Base-by-base conservation (phyloP, 2,329 filamentous ascomycete species). In the Xylariales sp. region DNA sequence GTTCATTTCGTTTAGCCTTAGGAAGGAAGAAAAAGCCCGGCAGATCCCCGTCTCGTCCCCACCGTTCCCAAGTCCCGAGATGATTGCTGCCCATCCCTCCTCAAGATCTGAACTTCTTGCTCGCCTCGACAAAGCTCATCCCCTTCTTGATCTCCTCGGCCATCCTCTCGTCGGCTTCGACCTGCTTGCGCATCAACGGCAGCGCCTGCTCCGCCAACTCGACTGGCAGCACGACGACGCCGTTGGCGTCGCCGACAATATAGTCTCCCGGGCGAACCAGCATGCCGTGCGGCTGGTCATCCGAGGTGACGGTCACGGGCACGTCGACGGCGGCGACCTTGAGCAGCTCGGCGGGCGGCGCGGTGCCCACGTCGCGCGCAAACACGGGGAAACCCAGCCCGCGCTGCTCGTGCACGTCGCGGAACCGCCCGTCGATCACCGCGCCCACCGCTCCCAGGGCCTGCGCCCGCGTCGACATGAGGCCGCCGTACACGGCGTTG, bases 361-460 rank as follows among this genome's bases (percentile, higher is more conserved):
- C 59, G 4, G 66, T 70, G 37, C 66, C 65, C 5, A 66, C 56
- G 28, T 65, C 66, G 5, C 66, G 55, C 6, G 65, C 67, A 38
- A 70, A 70, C 14, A 68, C 67, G 5, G 70, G 68, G 40, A 61
- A 74, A 0, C 53, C 52, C 15, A 74, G 50, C 16, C 63, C 67
- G 6, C 72, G 65, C 49, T 77, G 73, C 54, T 76, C 72, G 44
- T 72, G 62, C 18, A 77, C 52, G 47, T 76, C 72, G 8, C 72
- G 64, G 38, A 76, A 61, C 4, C 70, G 60, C 4, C 73, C 73
- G 49, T 76, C 72, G 21, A 77, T 66, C 11, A 76, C 59, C 4
- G 67, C 66, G 1, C 72, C 73, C 2, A 57, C 66, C 2, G 69
- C 71, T 5, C 65, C 64, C 29, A 59, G 57, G 5, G 56, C 54